Conservation (phyloP, 768 basidiomycete genomes). For the Trametes cubensis region DNA sequence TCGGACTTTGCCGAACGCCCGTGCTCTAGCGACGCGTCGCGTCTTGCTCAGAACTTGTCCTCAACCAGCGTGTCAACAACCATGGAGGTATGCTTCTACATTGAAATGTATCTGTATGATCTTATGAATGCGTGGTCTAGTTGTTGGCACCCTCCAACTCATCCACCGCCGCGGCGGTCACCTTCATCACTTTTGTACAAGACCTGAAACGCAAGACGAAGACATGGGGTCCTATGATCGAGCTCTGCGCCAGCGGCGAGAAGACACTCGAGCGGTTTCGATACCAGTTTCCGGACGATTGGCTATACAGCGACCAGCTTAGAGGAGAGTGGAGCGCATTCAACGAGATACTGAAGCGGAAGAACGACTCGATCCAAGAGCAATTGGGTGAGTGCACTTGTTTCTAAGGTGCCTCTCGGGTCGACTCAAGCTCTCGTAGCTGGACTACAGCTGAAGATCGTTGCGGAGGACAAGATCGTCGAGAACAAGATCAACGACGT, state of each 20-base stretch:
- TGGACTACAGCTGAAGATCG: slow-evolving; percentile 97
- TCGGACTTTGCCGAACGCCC: slow-evolving; percentile 26
- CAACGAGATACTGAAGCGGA: slow-evolving; percentile 95
- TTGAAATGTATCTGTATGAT: not conserved
- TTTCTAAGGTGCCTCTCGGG: not conserved
- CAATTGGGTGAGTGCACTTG: slow-evolving; percentile 71
- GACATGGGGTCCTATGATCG: slow-evolving; percentile 96
- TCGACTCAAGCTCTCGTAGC: slow-evolving; percentile 46
- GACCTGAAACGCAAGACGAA: slow-evolving; percentile 97
- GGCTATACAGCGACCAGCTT: slow-evolving; percentile 98
- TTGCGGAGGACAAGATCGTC: slow-evolving; percentile 98
- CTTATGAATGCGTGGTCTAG: slow-evolving; percentile 18
- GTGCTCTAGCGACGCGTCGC: slow-evolving; percentile 31
- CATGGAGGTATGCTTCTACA: slow-evolving; percentile 36
- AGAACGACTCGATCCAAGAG: slow-evolving; percentile 98
- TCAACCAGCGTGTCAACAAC: slow-evolving; percentile 28
- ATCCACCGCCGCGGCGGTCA: slow-evolving; percentile 97
- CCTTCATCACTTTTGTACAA: slow-evolving; percentile 99
- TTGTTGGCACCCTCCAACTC: slow-evolving; percentile 74
- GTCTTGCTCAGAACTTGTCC: slow-evolving; percentile 25
- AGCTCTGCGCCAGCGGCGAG: slow-evolving; percentile 91
- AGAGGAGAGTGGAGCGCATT: slow-evolving; percentile 98
- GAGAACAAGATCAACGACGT: slow-evolving; percentile 94
- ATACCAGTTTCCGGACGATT: slow-evolving; percentile 95
- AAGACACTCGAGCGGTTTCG: slow-evolving; percentile 96